Base-by-base conservation (phyloP, 352 stramenopile species). In the Phytophthora capsici region DNA sequence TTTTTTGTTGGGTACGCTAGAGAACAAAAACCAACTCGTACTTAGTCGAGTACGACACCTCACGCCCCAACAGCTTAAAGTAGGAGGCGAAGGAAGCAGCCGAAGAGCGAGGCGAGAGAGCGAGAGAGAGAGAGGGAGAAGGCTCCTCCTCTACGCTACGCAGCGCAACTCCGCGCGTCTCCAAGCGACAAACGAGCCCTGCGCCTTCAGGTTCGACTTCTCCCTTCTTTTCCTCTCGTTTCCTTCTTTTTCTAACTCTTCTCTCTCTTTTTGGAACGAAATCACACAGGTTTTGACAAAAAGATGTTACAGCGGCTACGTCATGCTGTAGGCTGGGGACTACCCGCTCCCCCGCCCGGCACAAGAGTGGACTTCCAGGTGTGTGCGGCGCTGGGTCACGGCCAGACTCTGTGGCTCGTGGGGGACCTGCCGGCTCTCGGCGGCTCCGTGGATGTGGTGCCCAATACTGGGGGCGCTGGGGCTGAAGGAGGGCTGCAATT, bases 291-390 rank as follows among this genome's bases (percentile, higher is more conserved):
- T 48, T 66, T 66, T 43, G 34, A 48, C 17, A 55, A 20, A 13
- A 52, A 66, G 26, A 95, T 95, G 86, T 79, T 95, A 63, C 86
- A 95, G 68, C 86, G 86, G 44, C 73, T 95, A 40, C 84, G 86
- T 36, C 86, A 95, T 50, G 84, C 82, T 46, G 85, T 95, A 23
- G 84, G 84, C 51, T 92, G 84, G 70, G 86, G 86, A 14, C 67
- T 90, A 37, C 80, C 75, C 23, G 71, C 73, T 57, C 71, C 82
- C 30, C 84, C 80, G 34, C 57, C 72, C 5, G 84, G 86, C 57
- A 93, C 83, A 47, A 77, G 87, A 37, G 77, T 95, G 34, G 86
- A 94, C 58, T 95, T 95, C 59, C 85, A 95, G 48, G 84, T 95
- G 44, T 88, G 77, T 43, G 87, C 87, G 47, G 37, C 78, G 43